Evolutionary conservation across 371 early-diverging fungal species (phyloP), one percentile per base, ranked within the genome.

Genomic region (Sporodiniella umbellata): DNA sequence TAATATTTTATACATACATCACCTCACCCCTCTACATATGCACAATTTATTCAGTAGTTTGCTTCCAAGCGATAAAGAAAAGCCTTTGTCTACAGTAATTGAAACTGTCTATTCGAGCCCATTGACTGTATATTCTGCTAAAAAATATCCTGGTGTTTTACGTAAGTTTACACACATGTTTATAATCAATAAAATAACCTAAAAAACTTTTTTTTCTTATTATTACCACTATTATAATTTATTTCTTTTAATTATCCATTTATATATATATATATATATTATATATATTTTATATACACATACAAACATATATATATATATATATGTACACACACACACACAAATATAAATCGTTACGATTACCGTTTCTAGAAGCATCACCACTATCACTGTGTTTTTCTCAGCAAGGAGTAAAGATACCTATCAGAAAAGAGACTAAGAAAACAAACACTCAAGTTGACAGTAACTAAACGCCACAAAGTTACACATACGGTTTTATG

Each of bases 351-450:
- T 18, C 26, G 8, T 19, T 30, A 17, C 22, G 52, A 22, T 45
- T 8, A 22, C 24, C 50, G 26, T 38, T 30, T 38, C 22, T 66
- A 87, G 81, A 72, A 51, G 84, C 87, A 1, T 86, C 87, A 2
- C 66, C 69, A 11, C 60, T 89, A 0, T 86, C 87, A 0, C 79
- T 78, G 62, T 79, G 81, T 50, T 87, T 89, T 65, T 83, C 85
- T 5, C 74, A 71, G 28, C 86, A 87, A 62, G 86, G 87, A 11
- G 65, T 85, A 43, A 80, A 83, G 57, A 87, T 86, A 50, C 84
- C 87, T 31, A 83, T 84, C 48, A 75, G 85, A 7, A 54, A 56
- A 62, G 62, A 61, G 22, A 49, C 30, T 11, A 26, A 33, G 19
- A 46, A 56, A 45, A 7, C 30, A 4, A 28, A 28, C 4, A 28